These are phyloP conservation scores for Claviceps capensis DNA, from an alignment of 2,329 filamentous ascomycete genomes.

Conservation along the genomic window DNA sequence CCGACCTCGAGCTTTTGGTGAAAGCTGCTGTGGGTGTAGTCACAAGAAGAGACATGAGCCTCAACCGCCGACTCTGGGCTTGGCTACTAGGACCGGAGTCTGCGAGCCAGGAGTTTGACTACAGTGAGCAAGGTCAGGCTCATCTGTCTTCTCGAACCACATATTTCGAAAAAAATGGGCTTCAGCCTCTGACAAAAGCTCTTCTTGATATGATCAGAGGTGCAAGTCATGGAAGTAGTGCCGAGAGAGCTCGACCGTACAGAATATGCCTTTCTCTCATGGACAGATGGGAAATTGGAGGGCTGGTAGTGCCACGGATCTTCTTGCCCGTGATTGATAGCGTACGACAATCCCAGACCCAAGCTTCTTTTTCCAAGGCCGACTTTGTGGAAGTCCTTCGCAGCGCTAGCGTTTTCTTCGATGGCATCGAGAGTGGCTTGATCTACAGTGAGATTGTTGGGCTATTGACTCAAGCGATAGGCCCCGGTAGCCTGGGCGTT, in stretches of 20 bases:
- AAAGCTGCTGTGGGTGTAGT: constrained; percentile 79
- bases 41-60: constrained; percentile 82
- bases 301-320: constrained; percentile 72
- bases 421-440: constrained; percentile 85
- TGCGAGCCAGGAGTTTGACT: constrained; percentile 32
- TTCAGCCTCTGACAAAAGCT: constrained; percentile 59
- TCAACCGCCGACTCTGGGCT: constrained; percentile 88
- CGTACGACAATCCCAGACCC: constrained; percentile 58
- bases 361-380: constrained; percentile 45
- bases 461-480: constrained; percentile 49
- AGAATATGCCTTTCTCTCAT: constrained; percentile 88
- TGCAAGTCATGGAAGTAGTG: constrained; percentile 15
- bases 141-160: constrained; percentile 48
- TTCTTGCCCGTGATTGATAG: constrained; percentile 79
- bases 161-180: constrained; percentile 73
- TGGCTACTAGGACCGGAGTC: constrained; percentile 83
- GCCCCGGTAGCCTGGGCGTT: constrained; percentile 26
- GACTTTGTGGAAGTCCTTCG: constrained; percentile 78
- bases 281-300: constrained; percentile 97
- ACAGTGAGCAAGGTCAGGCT: constrained; percentile 27
- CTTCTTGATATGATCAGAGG: constrained; percentile 61
- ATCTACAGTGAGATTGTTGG: constrained; percentile 77
- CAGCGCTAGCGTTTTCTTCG: constrained; percentile 92
- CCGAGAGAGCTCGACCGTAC: constrained; percentile 70
- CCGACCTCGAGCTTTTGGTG: constrained; percentile 71